Evolutionary conservation across 1,139 yeast species (phyloP), one percentile per base, ranked within the genome.

Genomic region (Scheffersomyces insectosa): DNA sequence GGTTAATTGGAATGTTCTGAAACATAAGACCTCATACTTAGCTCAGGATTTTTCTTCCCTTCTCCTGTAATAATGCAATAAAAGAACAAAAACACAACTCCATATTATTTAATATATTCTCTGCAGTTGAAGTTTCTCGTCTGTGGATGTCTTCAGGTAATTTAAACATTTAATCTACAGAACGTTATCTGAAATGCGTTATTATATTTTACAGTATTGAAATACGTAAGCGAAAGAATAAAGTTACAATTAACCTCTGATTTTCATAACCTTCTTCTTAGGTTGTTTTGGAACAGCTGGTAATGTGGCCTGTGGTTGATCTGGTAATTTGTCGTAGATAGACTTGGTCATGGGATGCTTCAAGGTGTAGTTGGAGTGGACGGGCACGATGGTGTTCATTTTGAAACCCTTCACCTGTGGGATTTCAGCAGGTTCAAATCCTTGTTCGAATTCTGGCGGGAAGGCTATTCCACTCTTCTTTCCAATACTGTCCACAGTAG

Each of bases 351-450:
- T 83, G 42, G 97, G 97, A 55, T 88, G 93, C 36, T 88, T 91
- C 70, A 88, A 77, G 36, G 91, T 77, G 38, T 85, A 83, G 28
- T 84, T 80, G 40, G 95, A 85, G 57, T 86, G 89, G 28, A 89
- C 74, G 12, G 99, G 99, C 20, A 90, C 89, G 40, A 91, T 83
- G 5, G 83, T 79, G 64, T 88, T 89, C 87, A 91, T 85, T 54
- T 77, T 80, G 74, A 88, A 86, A 11, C 97, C 97, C 56, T 81
- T 80, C 14, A 95, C 97, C 47, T 68, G 71, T 14, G 96, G 96
- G 46, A 90, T 72, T 52, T 79, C 81, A 52, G 77, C 77, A 25
- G 88, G 80, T 48, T 72, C 75, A 52, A 80, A 79, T 8, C 68
- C 73, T 10, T 61, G 65, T 44, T 70, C 72, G 42, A 73, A 80